These are phyloP conservation scores for Pichia cactophila DNA, from an alignment of 1,139 yeast genomes.

Conservation along the genomic window DNA sequence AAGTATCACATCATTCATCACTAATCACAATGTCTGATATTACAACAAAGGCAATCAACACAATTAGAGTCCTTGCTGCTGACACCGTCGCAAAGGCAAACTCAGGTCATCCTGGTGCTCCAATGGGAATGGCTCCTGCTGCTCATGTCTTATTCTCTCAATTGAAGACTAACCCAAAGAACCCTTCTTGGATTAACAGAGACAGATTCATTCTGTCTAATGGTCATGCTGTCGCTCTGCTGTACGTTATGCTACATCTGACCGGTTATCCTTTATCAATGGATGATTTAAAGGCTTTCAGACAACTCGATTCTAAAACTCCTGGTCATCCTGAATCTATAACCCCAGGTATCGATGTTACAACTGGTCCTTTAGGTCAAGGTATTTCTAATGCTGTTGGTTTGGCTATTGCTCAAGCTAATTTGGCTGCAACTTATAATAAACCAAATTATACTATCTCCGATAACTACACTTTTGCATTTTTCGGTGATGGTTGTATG, in stretches of 20 bases:
- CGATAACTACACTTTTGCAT: conserved; percentile 69
- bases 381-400: conserved; percentile 98
- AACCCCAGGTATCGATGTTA: conserved; percentile 89
- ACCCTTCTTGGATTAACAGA: conserved; percentile 89
- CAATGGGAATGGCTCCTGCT: conserved; percentile 93
- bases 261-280: conserved; percentile 76
- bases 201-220: conserved; percentile 93
- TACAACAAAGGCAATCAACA: conserved; percentile 60
- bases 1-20: background rate
- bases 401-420: conserved; percentile 89
- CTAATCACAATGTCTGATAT: conserved; percentile 10
- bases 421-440: conserved; percentile 90
- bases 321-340: conserved; percentile 97
- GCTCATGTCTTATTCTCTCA: conserved; percentile 70
- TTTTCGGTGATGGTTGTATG: conserved; percentile 97
- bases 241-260: conserved; percentile 80
- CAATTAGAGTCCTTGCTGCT: conserved; percentile 83
- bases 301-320: conserved; percentile 85
- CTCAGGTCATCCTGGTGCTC: conserved; percentile 99
- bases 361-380: conserved; percentile 99
- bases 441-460: conserved; percentile 66
- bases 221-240: conserved; percentile 94
- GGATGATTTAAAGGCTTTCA: conserved; percentile 85
- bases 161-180: conserved; percentile 78
- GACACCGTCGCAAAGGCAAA: conserved; percentile 87